Conservation (phyloP, 73 alveolate species). For the Durusdinium trenchii region DNA sequence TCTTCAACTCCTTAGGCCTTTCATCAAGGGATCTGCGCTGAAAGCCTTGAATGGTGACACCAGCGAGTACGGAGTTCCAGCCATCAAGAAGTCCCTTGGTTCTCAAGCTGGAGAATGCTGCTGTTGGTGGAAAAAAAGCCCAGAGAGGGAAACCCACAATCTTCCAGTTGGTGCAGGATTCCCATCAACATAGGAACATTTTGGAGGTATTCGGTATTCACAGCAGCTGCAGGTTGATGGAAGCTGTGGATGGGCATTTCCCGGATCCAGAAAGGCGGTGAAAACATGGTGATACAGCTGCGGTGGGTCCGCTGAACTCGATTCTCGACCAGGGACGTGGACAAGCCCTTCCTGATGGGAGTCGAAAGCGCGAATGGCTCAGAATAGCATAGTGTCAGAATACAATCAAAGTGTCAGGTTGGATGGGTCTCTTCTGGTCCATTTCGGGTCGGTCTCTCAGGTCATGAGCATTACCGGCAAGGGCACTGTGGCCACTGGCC, state of each 20-base stretch:
- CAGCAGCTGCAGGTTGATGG: conserved; percentile 93
- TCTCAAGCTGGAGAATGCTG: not conserved
- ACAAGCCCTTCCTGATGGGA: conserved; percentile 97
- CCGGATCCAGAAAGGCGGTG: conserved; percentile 96
- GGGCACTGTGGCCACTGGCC: conserved; percentile 97
- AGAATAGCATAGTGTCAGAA: not conserved
- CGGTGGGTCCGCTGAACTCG: no score
- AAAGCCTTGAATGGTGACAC: conserved; percentile 91
- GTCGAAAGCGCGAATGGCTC: conserved; percentile 82
- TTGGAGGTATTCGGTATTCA: not conserved
- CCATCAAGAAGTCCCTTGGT: conserved; percentile 63
- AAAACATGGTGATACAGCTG: no score
- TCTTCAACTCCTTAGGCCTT: conserved; percentile 49
- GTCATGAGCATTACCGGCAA: conserved; percentile 97
- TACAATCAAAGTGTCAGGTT: not conserved
- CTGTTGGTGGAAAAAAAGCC: not conserved
- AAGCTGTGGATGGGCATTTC: conserved; percentile 96
- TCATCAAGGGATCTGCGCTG: conserved; percentile 81
- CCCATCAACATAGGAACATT: no score
- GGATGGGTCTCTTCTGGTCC: not conserved
- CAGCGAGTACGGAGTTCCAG: conserved; percentile 79
- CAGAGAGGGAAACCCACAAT: not conserved
- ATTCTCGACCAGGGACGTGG: conserved; percentile 81
- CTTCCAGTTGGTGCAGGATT: no score
- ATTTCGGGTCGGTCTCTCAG: not conserved